Evolutionary conservation across 441 rosid species (phyloP), one percentile per base, ranked within the genome.

Genomic region (Lepidium campestre): DNA sequence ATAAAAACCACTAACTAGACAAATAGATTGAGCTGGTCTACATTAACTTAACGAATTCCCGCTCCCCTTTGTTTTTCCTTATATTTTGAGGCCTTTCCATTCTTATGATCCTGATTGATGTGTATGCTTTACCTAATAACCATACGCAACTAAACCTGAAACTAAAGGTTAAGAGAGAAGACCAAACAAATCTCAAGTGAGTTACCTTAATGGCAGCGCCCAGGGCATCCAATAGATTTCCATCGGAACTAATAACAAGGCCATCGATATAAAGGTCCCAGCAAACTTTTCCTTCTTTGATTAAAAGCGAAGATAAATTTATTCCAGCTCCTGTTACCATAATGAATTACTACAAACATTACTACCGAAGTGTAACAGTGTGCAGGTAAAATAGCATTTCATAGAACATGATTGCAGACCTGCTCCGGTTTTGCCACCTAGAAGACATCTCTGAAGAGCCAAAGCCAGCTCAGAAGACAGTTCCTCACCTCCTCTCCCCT

Each of bases 401-500:
- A 46, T 13, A 12, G 34, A 40, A 53, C 65, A 60, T 19, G 60
- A 47, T 32, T 29, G 62, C 73, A 25, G 27, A 89, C 93, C 96
- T 86, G 90, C 83, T 68, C 95, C 96, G 56, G 87, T 90, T 81
- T 86, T 89, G 70, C 90, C 90, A 62, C 95, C 98, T 66, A 91
- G 77, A 50, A 93, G 91, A 78, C 95, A 90, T 67, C 23, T 73
- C 54, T 83, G 86, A 76, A 90, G 93, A 68, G 89, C 81, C 37
- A 78, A 61, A 6, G 89, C 82, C 68, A 90, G 97, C 75, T 90
- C 96, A 62, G 84, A 52, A 39, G 95, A 90, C 74, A 88, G 62
- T 63, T 81, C 98, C 77, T 90, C 97, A 37, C 91, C 96, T 12
- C 96, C 97, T 80, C 91, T 87, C 23, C 95, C 97, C 98, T 90